These are phyloP conservation scores for Corymbia citriodora DNA, from an alignment of 441 rosid genomes.

Conservation along the genomic window DNA sequence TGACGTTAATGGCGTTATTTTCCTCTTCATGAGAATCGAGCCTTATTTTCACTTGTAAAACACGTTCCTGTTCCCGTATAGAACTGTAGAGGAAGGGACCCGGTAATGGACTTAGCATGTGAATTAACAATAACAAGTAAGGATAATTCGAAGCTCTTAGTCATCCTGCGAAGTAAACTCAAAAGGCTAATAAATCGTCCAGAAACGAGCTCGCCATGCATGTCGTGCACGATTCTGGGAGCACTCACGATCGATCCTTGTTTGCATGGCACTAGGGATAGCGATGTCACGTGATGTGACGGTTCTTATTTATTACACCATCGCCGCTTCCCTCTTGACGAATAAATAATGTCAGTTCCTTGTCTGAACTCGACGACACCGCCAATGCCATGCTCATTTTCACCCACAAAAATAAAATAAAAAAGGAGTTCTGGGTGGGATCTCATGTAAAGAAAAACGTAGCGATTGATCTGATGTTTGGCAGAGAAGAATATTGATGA, in stretches of 20 bases:
- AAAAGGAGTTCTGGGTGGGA: neutral
- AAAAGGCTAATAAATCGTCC: neutral
- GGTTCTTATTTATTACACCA: neutral
- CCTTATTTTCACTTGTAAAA: neutral
- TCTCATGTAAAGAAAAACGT: neutral
- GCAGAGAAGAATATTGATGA: neutral
- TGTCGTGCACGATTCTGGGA: neutral
- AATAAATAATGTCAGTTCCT: neutral
- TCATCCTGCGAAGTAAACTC: neutral
- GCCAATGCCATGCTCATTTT: neutral
- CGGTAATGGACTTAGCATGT: neutral
- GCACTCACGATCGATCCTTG: neutral
- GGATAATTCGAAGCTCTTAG: neutral
- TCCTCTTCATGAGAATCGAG: neutral
- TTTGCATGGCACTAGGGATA: neutral
- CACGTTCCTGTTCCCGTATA: neutral
- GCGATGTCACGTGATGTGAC: neutral
- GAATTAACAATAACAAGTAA: neutral
- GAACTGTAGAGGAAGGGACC: neutral
- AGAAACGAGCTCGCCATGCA: neutral
- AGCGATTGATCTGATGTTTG: neutral
- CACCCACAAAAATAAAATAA: too few relatives aligned
- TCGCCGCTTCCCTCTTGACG: neutral
- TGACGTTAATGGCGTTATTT: neutral
- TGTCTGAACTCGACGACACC: neutral